These are phyloP conservation scores for Prunus persica DNA, from an alignment of 306 rosid genomes.

Conservation along the genomic window Prunus_persica_NCBIv2 NC_034009.1:1356501-1357000, in stretches of 20 bases:
- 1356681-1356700: slow-evolving; percentile 4
- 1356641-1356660: not conserved
- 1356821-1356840: not conserved
- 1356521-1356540: slow-evolving; percentile 7
- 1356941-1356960: slow-evolving; percentile 26
- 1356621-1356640: no score
- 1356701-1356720: slow-evolving; percentile 15
- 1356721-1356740: slow-evolving; percentile 14
- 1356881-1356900: not conserved
- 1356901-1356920: slow-evolving; percentile 17
- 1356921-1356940: slow-evolving; percentile 15
- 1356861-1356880: not conserved
- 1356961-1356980: slow-evolving; percentile 30
- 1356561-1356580: no score
- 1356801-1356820: slow-evolving; percentile 1
- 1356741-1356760: not conserved
- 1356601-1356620: no score
- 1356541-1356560: not conserved
- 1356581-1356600: no score
- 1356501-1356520: slow-evolving; percentile 35
- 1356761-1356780: not conserved
- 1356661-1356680: not conserved
- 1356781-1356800: slow-evolving; percentile 4
- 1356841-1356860: not conserved
- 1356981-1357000: slow-evolving; percentile 1